Evolutionary conservation across 192 early-diverging fungal species (phyloP), one percentile per base, ranked within the genome.

Genomic region (Backusella tuberculispora): DNA sequence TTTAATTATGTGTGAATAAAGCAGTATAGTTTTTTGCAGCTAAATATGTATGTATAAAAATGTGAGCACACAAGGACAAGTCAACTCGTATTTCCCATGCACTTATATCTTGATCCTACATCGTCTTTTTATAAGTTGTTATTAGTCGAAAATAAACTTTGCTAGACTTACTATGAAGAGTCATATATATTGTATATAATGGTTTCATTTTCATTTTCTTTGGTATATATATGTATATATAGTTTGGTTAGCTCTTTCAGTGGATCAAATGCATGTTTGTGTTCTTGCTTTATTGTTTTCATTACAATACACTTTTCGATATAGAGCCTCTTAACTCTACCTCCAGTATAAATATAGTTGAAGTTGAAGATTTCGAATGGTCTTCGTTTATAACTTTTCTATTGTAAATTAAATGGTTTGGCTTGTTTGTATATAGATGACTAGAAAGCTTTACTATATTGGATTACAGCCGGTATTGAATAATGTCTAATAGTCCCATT

Each of bases 221-320:
- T 60, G 53, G 26, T 26, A 26, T 60, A 60, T 24, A 12, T 24
- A 4, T 1, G 21, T 60, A 12, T 13, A 60, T 12, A 12, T 4
- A 24, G 21, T 26, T 26, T 10, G 4, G 21, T 26, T 26, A 24
- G 53, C 21, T 60, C 21, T 9, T 60, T 60, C 26, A 60, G 53
- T 60, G 13, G 21, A 60, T 24, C 21, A 10, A 60, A 60, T 24
- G 19, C 53, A 60, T 60, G 53, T 10, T 60, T 60, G 13, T 60
- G 26, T 13, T 19, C 50, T 53, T 60, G 53, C 53, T 12, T 60
- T 60, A 60, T 60, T 60, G 53, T 26, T 60, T 60, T 60, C 26
- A 60, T 60, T 60, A 60, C 26, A 60, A 26, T 60, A 60, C 53
- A 60, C 24, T 60, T 24, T 60, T 60, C 53, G 53, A 26, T 60